Evolutionary conservation across 2,329 filamentous ascomycete genomes (phyloP).

Genomic region (Cryphonectria naterciae): DNA sequence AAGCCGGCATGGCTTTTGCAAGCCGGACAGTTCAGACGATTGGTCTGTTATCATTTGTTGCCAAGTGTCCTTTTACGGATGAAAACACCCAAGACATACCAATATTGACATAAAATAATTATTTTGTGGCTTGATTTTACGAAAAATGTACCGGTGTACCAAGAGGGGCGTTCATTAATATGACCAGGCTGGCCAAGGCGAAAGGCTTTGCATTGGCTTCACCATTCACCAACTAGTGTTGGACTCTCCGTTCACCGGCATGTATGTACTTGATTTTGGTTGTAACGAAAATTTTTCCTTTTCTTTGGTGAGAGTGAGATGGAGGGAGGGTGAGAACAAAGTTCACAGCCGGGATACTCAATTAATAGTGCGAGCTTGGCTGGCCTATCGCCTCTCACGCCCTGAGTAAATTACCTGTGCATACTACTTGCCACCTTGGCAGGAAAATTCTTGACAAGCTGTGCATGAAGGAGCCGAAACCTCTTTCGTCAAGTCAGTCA

Average conservation of each 20-base stretch:
- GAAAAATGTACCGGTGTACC: too few species aligned
- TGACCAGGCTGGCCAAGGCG: too few species aligned
- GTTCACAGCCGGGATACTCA: background rate
- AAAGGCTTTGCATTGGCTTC: too few species aligned
- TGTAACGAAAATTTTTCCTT: too few species aligned
- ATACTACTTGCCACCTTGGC: too few species aligned
- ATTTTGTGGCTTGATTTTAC: too few species aligned
- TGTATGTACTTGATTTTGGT: background rate
- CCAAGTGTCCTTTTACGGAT: background rate
- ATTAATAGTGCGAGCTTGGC: background rate
- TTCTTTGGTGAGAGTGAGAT: background rate
- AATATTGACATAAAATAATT: background rate
- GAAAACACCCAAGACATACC: background rate
- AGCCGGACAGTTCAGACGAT: background rate
- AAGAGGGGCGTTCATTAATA: too few species aligned
- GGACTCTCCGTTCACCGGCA: too few species aligned
- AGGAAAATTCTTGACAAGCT: background rate
- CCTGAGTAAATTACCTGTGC: background rate
- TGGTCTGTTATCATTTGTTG: background rate
- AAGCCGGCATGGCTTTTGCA: background rate
- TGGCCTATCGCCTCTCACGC: background rate
- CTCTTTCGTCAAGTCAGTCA: background rate
- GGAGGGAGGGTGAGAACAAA: background rate
- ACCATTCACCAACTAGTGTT: too few species aligned
- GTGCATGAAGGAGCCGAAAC: background rate